These are phyloP conservation scores for Melastoma malabathricum DNA, from an alignment of 345 rosid genomes.

Conservation along the genomic window DNA sequence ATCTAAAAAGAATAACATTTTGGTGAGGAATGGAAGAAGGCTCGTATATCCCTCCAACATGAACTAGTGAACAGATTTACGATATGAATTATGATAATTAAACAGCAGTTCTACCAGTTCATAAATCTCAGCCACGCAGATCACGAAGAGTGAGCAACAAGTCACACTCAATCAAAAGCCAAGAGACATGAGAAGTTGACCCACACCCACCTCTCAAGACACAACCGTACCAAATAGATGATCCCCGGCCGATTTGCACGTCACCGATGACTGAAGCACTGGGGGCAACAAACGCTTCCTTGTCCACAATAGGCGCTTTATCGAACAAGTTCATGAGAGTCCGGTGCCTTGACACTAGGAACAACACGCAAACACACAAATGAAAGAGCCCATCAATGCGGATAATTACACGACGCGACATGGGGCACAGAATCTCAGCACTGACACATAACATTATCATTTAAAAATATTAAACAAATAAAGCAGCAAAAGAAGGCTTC, in stretches of 20 bases:
- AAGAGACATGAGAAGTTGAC: neutral
- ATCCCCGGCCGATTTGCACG: conserved; percentile 58
- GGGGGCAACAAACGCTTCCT: conserved; percentile 79
- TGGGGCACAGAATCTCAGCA: too few species aligned
- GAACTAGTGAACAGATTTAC: too few species aligned
- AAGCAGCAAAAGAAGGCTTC: too few species aligned
- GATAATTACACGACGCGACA: neutral
- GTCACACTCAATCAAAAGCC: conserved; percentile 32
- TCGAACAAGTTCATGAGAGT: conserved; percentile 76
- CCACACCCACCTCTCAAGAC: conserved; percentile 78
- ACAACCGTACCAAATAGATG: conserved; percentile 96
- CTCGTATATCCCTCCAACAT: too few species aligned
- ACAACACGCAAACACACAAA: neutral
- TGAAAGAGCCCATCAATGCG: neutral
- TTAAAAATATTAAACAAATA: too few species aligned
- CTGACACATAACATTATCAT: too few species aligned
- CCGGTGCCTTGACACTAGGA: conserved; percentile 78
- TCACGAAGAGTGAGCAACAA: too few species aligned
- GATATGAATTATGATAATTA: too few species aligned
- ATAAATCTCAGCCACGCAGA: too few species aligned
- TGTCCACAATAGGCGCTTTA: conserved; percentile 60
- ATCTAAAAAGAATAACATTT: too few species aligned
- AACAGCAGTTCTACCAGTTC: too few species aligned
- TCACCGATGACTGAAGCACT: conserved; percentile 73
- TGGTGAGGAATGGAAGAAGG: too few species aligned